Evolutionary conservation across 1,284 basidiomycete genomes (phyloP).

Genomic region (Ceratobasidium theobromae): DNA sequence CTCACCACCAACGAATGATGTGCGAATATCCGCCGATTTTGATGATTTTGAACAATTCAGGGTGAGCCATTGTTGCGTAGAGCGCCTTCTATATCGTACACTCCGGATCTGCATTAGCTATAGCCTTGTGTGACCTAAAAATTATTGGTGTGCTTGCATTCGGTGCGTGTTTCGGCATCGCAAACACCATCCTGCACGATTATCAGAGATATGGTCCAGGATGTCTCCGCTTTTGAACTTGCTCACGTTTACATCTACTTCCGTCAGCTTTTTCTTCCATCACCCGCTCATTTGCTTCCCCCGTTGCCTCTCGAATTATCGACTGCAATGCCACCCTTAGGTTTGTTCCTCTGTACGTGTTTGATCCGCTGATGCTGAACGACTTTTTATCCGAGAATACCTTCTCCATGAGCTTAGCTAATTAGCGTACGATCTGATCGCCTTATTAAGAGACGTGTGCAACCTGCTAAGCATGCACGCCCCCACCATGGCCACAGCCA

Average conservation of each 20-base stretch:
- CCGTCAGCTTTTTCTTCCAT: background rate
- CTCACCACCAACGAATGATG: background rate
- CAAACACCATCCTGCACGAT: background rate
- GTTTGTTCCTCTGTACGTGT: background rate
- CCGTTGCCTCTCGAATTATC: background rate
- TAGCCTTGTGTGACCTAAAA: background rate
- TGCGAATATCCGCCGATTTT: background rate
- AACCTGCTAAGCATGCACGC: background rate
- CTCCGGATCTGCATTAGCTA: background rate
- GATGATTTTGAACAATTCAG: conserved; percentile 1
- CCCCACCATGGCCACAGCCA: background rate
- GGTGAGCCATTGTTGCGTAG: background rate
- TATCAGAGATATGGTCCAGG: background rate
- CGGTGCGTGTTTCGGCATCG: background rate
- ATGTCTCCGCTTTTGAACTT: background rate
- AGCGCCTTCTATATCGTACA: conserved; percentile 1
- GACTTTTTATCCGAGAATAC: background rate
- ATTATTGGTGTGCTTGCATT: background rate
- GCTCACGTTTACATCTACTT: background rate
- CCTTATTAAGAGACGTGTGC: background rate
- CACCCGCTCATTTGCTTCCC: background rate
- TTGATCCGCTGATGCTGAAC: background rate
- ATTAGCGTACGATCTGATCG: background rate
- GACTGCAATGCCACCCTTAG: background rate
- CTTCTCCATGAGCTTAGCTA: background rate